Evolutionary conservation across 257 asterid genomes (phyloP), one percentile per base, ranked within the genome.

Genomic region (Solanum chiquidenum): DNA sequence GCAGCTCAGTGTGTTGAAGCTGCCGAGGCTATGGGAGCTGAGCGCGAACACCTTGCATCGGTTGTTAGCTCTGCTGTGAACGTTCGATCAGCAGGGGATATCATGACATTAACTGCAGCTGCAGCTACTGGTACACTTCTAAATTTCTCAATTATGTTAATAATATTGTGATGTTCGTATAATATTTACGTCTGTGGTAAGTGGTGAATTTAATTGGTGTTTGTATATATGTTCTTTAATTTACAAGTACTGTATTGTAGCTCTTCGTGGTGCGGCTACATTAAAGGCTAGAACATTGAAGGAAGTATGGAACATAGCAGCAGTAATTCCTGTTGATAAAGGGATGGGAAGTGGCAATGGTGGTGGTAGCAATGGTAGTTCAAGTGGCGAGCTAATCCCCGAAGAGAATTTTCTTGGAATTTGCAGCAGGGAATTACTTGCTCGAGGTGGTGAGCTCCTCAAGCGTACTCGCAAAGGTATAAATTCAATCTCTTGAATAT

Each of bases 1-100:
- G 99, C 99, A 1, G 98, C 99, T 8, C 99, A 97, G 82, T 97
- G 99, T 79, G 99, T 97, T 5, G 99, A 97, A 87, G 98, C 98
- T 14, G 99, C 99, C 0, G 99, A 97, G 89, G 93, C 96, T 3
- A 92, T 97, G 99, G 99, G 99, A 46, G 99, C 99, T 1, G 99
- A 97, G 83, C 98, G 99, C 0, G 98, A 97, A 2, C 96, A 93
- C 83, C 88, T 97, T 66, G 98, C 98, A 5, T 91, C 98, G 0
- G 98, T 96, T 0, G 99, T 96, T 84, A 94, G 99, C 87, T 97
- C 99, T 0, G 99, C 99, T 20, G 99, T 97, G 52, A 97, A 96
- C 76, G 98, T 95, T 44, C 93, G 98, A 2, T 95, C 99, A 4
- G 96, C 99, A 0, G 98, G 99, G 62, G 99, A 97, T 87, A 96